Evolutionary conservation across 73 alveolate species (phyloP).

Genomic region (Blepharisma stoltei): DNA sequence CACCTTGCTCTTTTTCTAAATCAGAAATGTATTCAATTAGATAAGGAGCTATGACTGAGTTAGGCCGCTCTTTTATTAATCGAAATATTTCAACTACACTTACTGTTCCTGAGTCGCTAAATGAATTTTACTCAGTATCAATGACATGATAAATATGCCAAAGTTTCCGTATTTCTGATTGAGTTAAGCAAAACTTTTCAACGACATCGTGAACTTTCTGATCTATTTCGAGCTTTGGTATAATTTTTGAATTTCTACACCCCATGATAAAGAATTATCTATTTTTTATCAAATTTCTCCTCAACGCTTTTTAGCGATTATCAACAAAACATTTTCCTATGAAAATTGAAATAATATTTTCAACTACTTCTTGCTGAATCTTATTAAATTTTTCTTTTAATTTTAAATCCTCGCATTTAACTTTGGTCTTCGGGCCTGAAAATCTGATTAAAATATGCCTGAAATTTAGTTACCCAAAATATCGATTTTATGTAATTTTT

Average conservation of each 20-base stretch:
- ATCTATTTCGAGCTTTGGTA: neutral
- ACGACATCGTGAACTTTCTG: neutral
- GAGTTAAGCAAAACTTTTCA: slow-evolving; percentile 15
- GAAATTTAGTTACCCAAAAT: too few relatives aligned
- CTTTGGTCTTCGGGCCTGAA: too few relatives aligned
- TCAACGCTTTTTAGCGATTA: too few relatives aligned
- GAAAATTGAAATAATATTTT: too few relatives aligned
- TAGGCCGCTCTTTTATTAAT: slow-evolving; percentile 22
- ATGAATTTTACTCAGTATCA: neutral
- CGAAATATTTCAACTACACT: slow-evolving; percentile 26
- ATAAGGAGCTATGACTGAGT: slow-evolving; percentile 32
- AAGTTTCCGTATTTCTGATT: neutral
- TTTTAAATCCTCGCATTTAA: too few relatives aligned
- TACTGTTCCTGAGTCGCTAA: slow-evolving; percentile 25
- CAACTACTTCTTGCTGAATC: too few relatives aligned
- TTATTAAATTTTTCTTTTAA: too few relatives aligned
- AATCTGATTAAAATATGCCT: too few relatives aligned
- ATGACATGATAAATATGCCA: neutral
- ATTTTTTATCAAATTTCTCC: too few relatives aligned
- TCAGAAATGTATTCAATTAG: slow-evolving; percentile 20
- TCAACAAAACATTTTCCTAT: too few relatives aligned
- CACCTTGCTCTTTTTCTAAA: slow-evolving; percentile 24
- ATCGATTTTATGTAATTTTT: too few relatives aligned
- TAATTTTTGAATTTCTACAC: neutral
- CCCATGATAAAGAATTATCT: neutral